Base-by-base conservation (phyloP, 2,329 filamentous ascomycete genomes). In the Truncatella angustata region DNA sequence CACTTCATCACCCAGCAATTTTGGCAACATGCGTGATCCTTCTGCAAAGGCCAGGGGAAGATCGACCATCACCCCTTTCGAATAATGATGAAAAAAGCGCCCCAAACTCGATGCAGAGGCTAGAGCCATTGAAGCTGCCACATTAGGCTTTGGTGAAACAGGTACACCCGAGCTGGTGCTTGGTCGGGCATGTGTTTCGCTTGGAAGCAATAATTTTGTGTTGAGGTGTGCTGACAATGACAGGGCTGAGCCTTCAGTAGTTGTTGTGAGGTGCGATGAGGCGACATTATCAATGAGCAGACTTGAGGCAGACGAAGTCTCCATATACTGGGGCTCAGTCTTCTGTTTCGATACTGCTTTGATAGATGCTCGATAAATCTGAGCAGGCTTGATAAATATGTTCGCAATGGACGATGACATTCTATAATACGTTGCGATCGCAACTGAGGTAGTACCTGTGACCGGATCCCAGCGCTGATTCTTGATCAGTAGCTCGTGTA, bases 381-480 rank as follows among this genome's bases (percentile, higher is more conserved):
- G 42, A 36, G 68, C 57, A 1, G 64, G 57, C 4, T 64, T 58
- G 18, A 44, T 26, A 21, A 51, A 24, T 4, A 46, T 51, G 37
- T 45, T 23, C 2, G 49, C 37, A 4, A 40, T 45, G 18, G 42
- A 45, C 26, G 20, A n/a, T n/a, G 42, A 30, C 20, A 51, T 26
- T 3, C 34, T 42, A 4, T 21, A 24, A 11, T 30, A n/a, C 11
- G 49, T 58, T 5, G 50, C 52, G 16, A 61, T 24, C 7, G 54
- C 21, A 1, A 60, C 51, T 0, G 63, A 64, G 2, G 55, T 47
- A 4, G 54, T 54, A 7, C 55, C 66, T 1, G 66, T 67, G 3
- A 69, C 35, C 0, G 66, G 66, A 21, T 69, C 67, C 65, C 65
- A 73, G 11, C 71, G 62, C 1, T 56, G 53, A 36, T 66, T 66